Evolutionary conservation across 2,329 filamentous ascomycete genomes (phyloP).

Genomic region (Diaporthe sp.): DNA sequence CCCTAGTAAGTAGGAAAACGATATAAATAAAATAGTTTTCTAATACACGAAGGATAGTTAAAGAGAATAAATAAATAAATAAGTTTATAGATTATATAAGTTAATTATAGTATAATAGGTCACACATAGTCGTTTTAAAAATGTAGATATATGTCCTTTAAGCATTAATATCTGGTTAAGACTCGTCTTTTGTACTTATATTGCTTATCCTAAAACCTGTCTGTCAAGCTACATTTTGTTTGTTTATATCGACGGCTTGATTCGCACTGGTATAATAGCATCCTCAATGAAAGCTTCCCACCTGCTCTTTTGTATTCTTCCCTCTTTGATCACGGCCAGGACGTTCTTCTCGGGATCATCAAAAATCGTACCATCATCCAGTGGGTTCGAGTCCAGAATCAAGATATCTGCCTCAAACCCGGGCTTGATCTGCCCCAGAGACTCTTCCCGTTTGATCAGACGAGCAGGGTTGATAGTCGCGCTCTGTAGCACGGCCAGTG

Average conservation of each 20-base stretch:
- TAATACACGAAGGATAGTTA: too few relatives aligned
- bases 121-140: too few relatives aligned
- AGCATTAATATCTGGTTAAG: too few relatives aligned
- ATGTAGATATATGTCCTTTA: too few relatives aligned
- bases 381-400: constrained; percentile 59
- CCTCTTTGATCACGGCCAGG: constrained; percentile 62
- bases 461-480: constrained; percentile 62
- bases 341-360: constrained; percentile 57
- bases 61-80: too few relatives aligned
- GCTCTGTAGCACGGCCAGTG: constrained; percentile 56
- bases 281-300: constrained; percentile 29
- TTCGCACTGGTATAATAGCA: constrained; percentile 14
- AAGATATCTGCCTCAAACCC: constrained; percentile 63
- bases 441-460: constrained; percentile 54
- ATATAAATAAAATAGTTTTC: too few relatives aligned
- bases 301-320: constrained; percentile 51
- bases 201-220: too few relatives aligned
- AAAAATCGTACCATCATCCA: constrained; percentile 63
- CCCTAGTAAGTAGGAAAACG: too few relatives aligned
- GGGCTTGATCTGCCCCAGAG: constrained; percentile 57
- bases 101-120: too few relatives aligned
- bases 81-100: too few relatives aligned
- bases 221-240: too few relatives aligned
- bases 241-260: constrained; percentile 29
- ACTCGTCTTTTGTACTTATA: too few relatives aligned